Base-by-base conservation (phyloP, 2,329 filamentous ascomycete genomes). In the Colletotrichum noveboracense region DNA sequence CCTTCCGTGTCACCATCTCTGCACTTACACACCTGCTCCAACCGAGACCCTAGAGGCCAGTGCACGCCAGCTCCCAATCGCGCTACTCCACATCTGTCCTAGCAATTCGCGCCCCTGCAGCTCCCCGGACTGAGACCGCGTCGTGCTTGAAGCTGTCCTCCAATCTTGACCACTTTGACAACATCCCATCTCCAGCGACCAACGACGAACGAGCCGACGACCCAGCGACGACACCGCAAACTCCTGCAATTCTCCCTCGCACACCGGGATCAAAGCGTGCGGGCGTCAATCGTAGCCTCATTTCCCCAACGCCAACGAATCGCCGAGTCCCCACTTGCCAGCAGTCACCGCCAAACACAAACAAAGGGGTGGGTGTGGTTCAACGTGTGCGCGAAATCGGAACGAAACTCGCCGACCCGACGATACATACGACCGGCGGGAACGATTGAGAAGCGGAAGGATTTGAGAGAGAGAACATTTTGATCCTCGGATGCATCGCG, bases 101-200 rank as follows among this genome's bases (percentile, higher is more conserved):
- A 77, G 70, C 30, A 21, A 62, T 66, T 76, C 77, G 72, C 77
- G 75, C 75, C 77, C 77, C 76, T 78, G 77, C 77, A 78, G 77
- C 72, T 78, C 72, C 72, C 76, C 72, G 56, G 70, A 66, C 58
- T 60, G 55, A 26, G 60, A 78, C 72, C 77, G 77, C 77, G 77
- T 77, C 77, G 66, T 78, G 77, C 43, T 70, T 71, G 72, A 72
- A 78, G 75, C 77, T 78, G 75, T 74, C 70, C 74, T 75, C 67
- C 74, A 66, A 66, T 62, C 66, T 75, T 76, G 43, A 76, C 66
- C 55, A 70, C 61, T 75, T 73, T 66, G 52, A 38, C 21, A 76
- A 75, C 66, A 66, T 32, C 28, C 38, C 36, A 56, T 36, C 36
- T 32, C 48, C 32, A 32, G 67, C 62, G 58, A 69, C 26, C 76